Base-by-base conservation (phyloP, 148 eudicot species). In the Amaranthus palmeri region DNA sequence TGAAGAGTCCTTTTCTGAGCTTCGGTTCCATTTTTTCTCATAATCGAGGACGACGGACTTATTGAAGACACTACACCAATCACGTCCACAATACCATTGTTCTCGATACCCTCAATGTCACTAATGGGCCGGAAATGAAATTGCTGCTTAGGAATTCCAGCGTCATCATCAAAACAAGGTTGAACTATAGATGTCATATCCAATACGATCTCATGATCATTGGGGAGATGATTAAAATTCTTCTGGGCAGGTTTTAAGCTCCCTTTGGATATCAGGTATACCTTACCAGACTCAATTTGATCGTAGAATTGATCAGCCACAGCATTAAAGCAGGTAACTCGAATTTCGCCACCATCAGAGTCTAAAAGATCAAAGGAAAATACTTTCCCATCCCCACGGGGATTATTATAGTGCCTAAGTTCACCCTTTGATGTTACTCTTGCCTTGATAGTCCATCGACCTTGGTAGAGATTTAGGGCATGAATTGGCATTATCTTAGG, bases 291-390 rank as follows among this genome's bases (percentile, higher is more conserved):
- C 80, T 96, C 93, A 61, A 96, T 85, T 72, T 72, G 86, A 70
- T 74, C 65, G 74, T 79, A 85, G 69, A 92, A 96, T 54, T 90
- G 96, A 78, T 96, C 97, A 61, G 83, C 99, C 63, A 83, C 97
- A 74, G 88, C 84, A 83, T 92, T 96, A 82, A 96, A 96, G 81
- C 99, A 95, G 59, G 90, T 95, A 46, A 65, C 91, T 71, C 96
- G 86, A 73, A 95, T 95, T 81, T 95, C 99, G 61, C 97, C 97
- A 52, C 96, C 89, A 75, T 90, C 93, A 69, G 90, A 72, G 85
- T 95, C 99, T 68, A 95, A 83, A 74, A 95, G 99, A 85, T 95
- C 99, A 59, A 92, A 95, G 59, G 93, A 88, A 57, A 95, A 95
- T 13, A 95, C 97, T 79, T 88, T 95, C 11, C 99, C 97, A 13